These are phyloP conservation scores for Parascedosporium putredinis DNA, from an alignment of 2,329 filamentous ascomycete species.

Conservation along the genomic window DNA sequence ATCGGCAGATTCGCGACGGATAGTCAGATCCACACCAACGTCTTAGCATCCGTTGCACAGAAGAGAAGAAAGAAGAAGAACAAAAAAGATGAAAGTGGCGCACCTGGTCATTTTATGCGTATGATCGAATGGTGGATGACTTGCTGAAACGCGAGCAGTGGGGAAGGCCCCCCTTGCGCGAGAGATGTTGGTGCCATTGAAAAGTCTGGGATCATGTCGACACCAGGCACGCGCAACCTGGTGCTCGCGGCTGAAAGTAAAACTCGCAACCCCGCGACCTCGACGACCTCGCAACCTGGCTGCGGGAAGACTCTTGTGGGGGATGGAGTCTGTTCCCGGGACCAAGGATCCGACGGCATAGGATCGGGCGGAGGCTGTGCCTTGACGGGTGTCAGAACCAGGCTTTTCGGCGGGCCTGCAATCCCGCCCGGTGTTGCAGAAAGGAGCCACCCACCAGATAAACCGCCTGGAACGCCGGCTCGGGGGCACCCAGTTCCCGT, in stretches of 20 bases:
- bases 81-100: not conserved
- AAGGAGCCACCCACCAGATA: not conserved
- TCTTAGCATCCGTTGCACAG: too few relatives aligned
- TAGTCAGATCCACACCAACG: not conserved
- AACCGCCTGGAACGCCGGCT: not conserved
- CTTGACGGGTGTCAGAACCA: not conserved
- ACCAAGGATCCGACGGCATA: not conserved
- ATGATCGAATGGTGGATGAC: not conserved
- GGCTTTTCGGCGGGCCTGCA: not conserved
- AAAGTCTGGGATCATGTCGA: too few relatives aligned
- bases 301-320: not conserved
- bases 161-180: too few relatives aligned
- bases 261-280: too few relatives aligned
- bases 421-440: not conserved
- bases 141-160: not conserved
- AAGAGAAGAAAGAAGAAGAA: too few relatives aligned
- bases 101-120: not conserved
- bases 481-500: not conserved
- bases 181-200: too few relatives aligned
- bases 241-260: too few relatives aligned
- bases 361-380: not conserved
- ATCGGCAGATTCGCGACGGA: not conserved
- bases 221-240: too few relatives aligned
- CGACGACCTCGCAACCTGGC: too few relatives aligned
- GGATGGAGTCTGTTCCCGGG: not conserved